Base-by-base conservation (phyloP, 2,329 filamentous ascomycete species). In the Orbilia ellipsospora region DNA sequence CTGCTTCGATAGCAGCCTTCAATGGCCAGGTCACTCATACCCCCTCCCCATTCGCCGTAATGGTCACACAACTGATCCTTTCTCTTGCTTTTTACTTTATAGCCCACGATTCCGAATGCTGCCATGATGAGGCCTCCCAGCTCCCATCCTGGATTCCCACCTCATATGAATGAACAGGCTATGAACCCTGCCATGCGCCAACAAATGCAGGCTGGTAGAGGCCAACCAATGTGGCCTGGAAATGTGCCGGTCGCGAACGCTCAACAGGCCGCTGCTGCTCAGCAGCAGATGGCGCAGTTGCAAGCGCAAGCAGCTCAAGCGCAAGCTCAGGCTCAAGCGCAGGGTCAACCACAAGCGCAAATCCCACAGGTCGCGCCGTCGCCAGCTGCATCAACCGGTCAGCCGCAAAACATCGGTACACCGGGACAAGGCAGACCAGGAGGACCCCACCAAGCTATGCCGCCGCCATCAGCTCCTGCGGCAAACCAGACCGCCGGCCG, bases 401-500 rank as follows among this genome's bases (percentile, higher is more conserved):
- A 78, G 36, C 68, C 78, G 18, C 79, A 78, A 20, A 78, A 79
- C 51, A 77, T 79, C 48, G 82, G 82, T 3, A 84, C 83, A 20
- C 87, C 86, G 62, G 84, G 83, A 15, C 86, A 85, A 73, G 85
- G 87, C 48, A 89, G 91, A 82, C 88, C 88, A 36, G 92, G 89
- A 1, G 90, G 91, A n/a, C 89, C 91, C 80, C 91, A 91, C 82
- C 86, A 90, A 64, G 83, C 87, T 4, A 90, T 90, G 89, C 88
- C 88, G 20, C 89, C 89, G 2, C 89, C 89, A 5, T 88, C 88
- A 13, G 88, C 88, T 23, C 88, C 88, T 10, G 83, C 83, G 1
- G 83, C 81, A 74, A 84, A 87, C 88, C 79, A 86, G 85, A 77
- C 84, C 86, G 65, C 85, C 78, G 76, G 86, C 84, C 50, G 87